phyloP scores from a whole-genome alignment of 179 eudicot genomes.

The Amaranthus tricolor region DNA sequence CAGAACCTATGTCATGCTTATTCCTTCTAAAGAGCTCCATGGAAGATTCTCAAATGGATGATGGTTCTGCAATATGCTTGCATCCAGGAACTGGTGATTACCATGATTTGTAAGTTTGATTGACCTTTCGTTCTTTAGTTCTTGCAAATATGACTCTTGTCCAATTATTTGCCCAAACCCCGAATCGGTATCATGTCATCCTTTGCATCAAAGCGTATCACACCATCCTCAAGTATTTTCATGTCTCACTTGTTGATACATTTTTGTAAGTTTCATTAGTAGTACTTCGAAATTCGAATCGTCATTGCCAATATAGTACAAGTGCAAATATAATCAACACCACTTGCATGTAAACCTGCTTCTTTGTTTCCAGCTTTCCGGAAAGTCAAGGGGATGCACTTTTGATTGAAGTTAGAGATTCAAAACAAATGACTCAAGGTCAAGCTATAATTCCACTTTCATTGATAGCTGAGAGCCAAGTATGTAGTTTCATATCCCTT shows the following conservation, averaged over 20 bases:
- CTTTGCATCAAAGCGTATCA: too few species aligned
- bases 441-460: slow-evolving; percentile 63
- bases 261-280: not conserved
- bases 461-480: slow-evolving; percentile 56
- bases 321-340: not conserved
- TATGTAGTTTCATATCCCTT: slow-evolving; percentile 34
- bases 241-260: not conserved
- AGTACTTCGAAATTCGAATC: not conserved
- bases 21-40: slow-evolving; percentile 56
- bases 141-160: not conserved
- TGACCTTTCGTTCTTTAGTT: not conserved
- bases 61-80: slow-evolving; percentile 49
- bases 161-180: not conserved
- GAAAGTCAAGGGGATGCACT: slow-evolving; percentile 76
- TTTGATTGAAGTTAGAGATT: slow-evolving; percentile 60
- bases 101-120: slow-evolving; percentile 70
- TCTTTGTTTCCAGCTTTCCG: slow-evolving; percentile 60
- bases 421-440: slow-evolving; percentile 56
- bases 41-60: slow-evolving; percentile 52
- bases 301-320: not conserved
- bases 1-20: slow-evolving; percentile 59
- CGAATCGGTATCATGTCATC: not conserved
- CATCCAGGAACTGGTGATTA: slow-evolving; percentile 75
- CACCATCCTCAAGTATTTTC: not conserved
- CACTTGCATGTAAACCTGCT: not conserved